Evolutionary conservation across 225 moss, liverwort and hornwort genomes (phyloP).

Genomic region (Physcomitrium patens): DNA sequence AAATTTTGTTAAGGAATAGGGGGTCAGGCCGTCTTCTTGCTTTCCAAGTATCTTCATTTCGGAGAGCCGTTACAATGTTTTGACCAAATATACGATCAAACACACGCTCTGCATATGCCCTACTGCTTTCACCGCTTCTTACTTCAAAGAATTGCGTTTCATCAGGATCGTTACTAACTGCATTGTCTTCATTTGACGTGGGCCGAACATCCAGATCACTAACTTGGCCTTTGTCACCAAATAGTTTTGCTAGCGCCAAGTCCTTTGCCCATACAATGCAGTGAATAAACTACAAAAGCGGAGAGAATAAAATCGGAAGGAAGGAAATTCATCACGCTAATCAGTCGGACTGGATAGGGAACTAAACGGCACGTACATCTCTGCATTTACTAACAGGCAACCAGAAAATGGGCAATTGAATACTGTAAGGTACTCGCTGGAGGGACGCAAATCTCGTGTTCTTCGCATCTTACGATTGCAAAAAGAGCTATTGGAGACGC

Average conservation of each 20-base stretch:
- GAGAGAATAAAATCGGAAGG: slow-evolving; percentile 27
- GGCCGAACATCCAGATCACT: slow-evolving; percentile 87
- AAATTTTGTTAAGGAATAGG: slow-evolving; percentile 76
- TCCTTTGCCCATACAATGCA: slow-evolving; percentile 99
- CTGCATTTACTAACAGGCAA: slow-evolving; percentile 12
- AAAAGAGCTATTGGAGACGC: neutral
- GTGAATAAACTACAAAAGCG: slow-evolving; percentile 83
- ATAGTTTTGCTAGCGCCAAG: slow-evolving; percentile 84
- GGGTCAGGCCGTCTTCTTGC: slow-evolving; percentile 80
- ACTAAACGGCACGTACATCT: neutral
- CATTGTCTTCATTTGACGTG: slow-evolving; percentile 52
- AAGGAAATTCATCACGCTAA: slow-evolving; percentile 15
- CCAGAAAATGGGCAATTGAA: neutral
- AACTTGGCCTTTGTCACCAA: slow-evolving; percentile 86
- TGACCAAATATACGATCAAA: slow-evolving; percentile 95
- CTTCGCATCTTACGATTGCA: neutral
- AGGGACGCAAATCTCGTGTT: neutral
- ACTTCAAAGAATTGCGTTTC: slow-evolving; percentile 81
- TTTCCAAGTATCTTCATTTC: slow-evolving; percentile 98
- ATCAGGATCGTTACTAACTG: slow-evolving; percentile 65
- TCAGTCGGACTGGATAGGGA: slow-evolving; percentile 6
- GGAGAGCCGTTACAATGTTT: slow-evolving; percentile 84
- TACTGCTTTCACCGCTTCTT: slow-evolving; percentile 66
- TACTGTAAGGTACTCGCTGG: neutral
- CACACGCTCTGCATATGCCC: slow-evolving; percentile 71